These are phyloP conservation scores for Schrenkiella parvula DNA, from an alignment of 345 rosid species.

Conservation along the genomic window DNA sequence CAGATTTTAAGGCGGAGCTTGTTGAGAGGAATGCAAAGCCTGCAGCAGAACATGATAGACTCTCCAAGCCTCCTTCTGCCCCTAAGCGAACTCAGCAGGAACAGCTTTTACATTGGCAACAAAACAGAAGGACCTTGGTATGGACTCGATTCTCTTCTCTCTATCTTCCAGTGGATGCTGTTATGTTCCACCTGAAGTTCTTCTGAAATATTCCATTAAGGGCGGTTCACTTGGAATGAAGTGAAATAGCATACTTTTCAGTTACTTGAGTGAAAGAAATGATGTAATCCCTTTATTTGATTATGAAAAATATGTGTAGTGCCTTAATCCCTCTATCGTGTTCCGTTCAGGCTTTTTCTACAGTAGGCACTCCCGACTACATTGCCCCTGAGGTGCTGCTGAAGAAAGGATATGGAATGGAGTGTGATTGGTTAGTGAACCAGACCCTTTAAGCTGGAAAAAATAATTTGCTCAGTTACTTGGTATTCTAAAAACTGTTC, in stretches of 20 bases:
- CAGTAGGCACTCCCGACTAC: constrained; percentile 50
- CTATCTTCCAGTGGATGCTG: neutral
- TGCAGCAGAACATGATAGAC: constrained; percentile 44
- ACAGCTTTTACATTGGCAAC: constrained; percentile 69
- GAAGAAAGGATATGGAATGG: constrained; percentile 52
- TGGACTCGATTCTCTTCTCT: constrained; percentile 22
- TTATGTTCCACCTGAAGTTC: neutral
- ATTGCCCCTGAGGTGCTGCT: constrained; percentile 47
- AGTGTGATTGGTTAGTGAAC: constrained; percentile 44
- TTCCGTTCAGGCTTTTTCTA: constrained; percentile 40
- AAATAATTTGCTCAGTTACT: constrained; percentile 5
- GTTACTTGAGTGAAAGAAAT: constrained; percentile 3
- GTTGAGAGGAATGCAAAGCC: constrained; percentile 36
- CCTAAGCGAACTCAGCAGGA: constrained; percentile 67
- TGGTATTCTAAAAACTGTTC: constrained; percentile 15
- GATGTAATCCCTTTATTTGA: neutral
- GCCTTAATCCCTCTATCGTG: constrained; percentile 13
- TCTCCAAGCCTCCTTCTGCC: constrained; percentile 41
- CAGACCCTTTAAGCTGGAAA: too few species aligned
- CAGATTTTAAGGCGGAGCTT: constrained; percentile 48
- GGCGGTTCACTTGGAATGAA: constrained; percentile 1
- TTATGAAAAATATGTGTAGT: neutral
- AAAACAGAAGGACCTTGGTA: constrained; percentile 64
- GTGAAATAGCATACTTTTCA: neutral
- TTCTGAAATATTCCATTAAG: neutral